Base-by-base conservation (phyloP, 2,329 filamentous ascomycete genomes). In the Lasiodiplodia sp. region DNA sequence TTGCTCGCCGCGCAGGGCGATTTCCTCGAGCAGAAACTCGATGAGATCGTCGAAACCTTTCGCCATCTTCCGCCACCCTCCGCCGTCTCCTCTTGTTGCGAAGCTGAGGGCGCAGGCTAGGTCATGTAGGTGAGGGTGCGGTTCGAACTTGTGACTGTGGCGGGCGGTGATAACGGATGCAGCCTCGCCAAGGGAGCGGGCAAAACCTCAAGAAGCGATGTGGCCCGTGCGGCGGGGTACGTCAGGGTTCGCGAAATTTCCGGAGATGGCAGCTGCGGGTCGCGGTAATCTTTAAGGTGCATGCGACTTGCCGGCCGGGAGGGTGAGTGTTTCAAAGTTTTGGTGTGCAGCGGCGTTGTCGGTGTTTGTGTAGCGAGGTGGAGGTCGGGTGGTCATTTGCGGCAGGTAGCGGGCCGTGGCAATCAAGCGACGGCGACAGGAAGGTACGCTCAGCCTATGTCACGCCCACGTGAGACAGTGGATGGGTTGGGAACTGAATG, bases 1-100 rank as follows among this genome's bases (percentile, higher is more conserved):
- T 82, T 84, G 81, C 65, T 82, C 82, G 71, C 87, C 87, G 71
- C 83, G 84, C 57, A 89, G 81, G 28, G 87, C 87, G 75, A 90
- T 84, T 77, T 88, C 85, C 69, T 85, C 83, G 58, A 89, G 79
- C 68, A 90, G 74, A 77, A 83, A 86, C 74, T 88, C 83, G 70
- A 89, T 82, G 71, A 90, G 78, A 62, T 85, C 82, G 74, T 88
- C 87, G 69, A 88, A 79, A 67, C 84, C 85, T 69, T 72, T 67
- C 31, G 68, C 71, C 71, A 68, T 68, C 23, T 55, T 68, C 49
- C 58, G 38, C 67, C 67, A 14, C 60, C 65, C 63, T 40, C 63
- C 51, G 16, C 63, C 63, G 49, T 66, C 63, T 34, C 38, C 52
- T 55, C 25, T 23, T 14, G 49, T 2, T 38, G 63, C n/a, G 63